Conservation (phyloP, 139 green algal species). For the Picochlorum costavermella region DNA sequence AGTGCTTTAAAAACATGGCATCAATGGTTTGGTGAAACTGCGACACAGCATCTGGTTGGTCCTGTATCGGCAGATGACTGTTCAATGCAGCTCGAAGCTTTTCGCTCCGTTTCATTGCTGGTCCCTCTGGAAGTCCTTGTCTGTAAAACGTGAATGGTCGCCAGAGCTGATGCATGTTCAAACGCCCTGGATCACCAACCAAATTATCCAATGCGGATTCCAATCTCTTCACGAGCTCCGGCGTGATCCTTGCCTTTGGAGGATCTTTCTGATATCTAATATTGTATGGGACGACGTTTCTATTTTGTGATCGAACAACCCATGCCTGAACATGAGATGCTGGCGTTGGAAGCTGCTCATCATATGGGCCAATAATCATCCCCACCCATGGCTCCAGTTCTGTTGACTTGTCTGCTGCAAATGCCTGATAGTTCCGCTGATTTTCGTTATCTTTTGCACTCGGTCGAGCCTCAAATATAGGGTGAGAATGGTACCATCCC, state of each 20-base stretch:
- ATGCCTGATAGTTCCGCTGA: constrained; percentile 75
- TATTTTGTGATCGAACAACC: constrained; percentile 25
- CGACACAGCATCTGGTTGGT: constrained; percentile 6
- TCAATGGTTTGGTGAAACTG: constrained; percentile 15
- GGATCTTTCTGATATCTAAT: constrained; percentile 8
- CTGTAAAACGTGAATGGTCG: constrained; percentile 41
- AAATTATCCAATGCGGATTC: constrained; percentile 20
- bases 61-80: constrained; percentile 21
- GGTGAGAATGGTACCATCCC: constrained; percentile 79
- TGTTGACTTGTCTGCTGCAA: constrained; percentile 45
- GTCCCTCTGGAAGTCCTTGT: constrained; percentile 14
- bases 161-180: constrained; percentile 47
- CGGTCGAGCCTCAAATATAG: constrained; percentile 62
- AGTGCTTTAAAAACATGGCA: constrained; percentile 11
- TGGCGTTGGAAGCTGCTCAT: constrained; percentile 45
- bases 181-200: constrained; percentile 30
- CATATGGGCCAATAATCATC: constrained; percentile 72
- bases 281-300: constrained; percentile 27
- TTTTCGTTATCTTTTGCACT: constrained; percentile 75
- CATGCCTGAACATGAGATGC: constrained; percentile 27
- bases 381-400: constrained; percentile 71
- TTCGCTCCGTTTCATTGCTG: constrained; percentile 35
- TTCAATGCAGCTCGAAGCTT: constrained; percentile 41
- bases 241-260: not conserved
- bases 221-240: constrained; percentile 1